Evolutionary conservation across 2,329 filamentous ascomycete genomes (phyloP).

Genomic region (Chalaropsis ovoidea): DNA sequence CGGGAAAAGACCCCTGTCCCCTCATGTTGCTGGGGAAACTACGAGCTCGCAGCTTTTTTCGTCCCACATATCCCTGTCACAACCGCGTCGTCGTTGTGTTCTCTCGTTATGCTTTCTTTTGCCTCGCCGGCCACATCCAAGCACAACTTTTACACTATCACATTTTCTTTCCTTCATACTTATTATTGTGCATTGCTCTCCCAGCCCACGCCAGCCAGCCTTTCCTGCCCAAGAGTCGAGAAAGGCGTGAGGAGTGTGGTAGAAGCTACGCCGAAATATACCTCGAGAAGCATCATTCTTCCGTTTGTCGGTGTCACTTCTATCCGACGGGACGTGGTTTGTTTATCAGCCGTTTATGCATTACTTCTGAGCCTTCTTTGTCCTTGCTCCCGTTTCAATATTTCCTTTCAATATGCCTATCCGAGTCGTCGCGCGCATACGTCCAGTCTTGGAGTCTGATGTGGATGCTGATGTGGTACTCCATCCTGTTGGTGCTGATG

Average conservation of each 20-base stretch:
- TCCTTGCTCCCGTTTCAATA: conserved; percentile 5
- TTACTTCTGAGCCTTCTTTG: conserved; percentile 22
- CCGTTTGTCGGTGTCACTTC: neutral
- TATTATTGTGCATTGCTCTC: conserved; percentile 1
- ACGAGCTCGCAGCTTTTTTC: conserved; percentile 1
- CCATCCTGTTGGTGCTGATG: conserved; percentile 51
- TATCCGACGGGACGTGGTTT: conserved; percentile 5
- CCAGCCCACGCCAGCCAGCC: neutral
- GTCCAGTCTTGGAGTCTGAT: conserved; percentile 78
- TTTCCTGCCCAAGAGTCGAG: neutral
- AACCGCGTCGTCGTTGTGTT: neutral
- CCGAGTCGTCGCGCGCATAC: conserved; percentile 80
- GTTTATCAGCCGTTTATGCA: neutral
- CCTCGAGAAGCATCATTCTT: conserved; percentile 5
- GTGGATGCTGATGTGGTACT: conserved; percentile 82
- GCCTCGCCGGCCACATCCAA: neutral
- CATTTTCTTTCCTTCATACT: neutral
- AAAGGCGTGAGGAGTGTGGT: neutral
- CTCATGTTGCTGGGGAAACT: conserved; percentile 23
- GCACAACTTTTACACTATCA: neutral
- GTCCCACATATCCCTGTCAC: conserved; percentile 14
- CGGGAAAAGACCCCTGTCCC: conserved; percentile 14
- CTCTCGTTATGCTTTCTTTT: conserved; percentile 9
- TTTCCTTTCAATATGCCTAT: conserved; percentile 47
- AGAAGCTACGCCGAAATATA: neutral